A percentile compares a stretch with the other conserved stretches of the same genome.
These are phyloP conservation scores for Microsporum audouinii DNA, from an alignment of 2,329 filamentous ascomycete genomes.

Conservation along the genomic window DNA sequence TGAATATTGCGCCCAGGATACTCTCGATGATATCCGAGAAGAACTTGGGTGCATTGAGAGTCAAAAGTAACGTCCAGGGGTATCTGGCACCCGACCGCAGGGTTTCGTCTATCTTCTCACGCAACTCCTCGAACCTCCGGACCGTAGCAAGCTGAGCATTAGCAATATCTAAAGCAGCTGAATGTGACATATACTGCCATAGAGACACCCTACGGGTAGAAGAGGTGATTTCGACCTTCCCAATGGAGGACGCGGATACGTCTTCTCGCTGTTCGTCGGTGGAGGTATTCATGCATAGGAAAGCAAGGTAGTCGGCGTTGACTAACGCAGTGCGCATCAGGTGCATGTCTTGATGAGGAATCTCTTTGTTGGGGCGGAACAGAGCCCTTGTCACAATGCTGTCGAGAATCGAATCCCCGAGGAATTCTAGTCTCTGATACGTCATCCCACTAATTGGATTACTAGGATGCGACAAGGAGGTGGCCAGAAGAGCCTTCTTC, in stretches of 20 bases:
- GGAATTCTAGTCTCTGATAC: slow-evolving; percentile 71
- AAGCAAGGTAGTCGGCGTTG: slow-evolving; percentile 70
- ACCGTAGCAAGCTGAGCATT: slow-evolving; percentile 36
- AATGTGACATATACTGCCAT: slow-evolving; percentile 60
- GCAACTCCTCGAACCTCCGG: slow-evolving; percentile 39
- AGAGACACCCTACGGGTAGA: slow-evolving; percentile 38
- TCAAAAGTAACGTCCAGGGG: slow-evolving; percentile 64
- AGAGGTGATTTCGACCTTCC: slow-evolving; percentile 19
- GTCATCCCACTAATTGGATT: slow-evolving; percentile 40
- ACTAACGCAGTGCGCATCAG: slow-evolving; percentile 62
- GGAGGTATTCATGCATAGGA: slow-evolving; percentile 52
- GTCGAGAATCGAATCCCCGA: slow-evolving; percentile 80
- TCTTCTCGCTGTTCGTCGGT: slow-evolving; percentile 17
- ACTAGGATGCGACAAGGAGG: slow-evolving; percentile 72
- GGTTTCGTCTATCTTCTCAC: slow-evolving; percentile 39
- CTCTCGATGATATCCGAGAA: slow-evolving; percentile 76
- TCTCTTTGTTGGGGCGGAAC: slow-evolving; percentile 38
- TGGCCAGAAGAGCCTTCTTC: slow-evolving; percentile 56
- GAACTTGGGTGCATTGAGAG: slow-evolving; percentile 60
- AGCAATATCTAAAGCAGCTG: slow-evolving; percentile 37
- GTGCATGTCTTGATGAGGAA: slow-evolving; percentile 57
- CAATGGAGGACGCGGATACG: slow-evolving; percentile 5
- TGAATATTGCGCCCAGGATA: slow-evolving; percentile 68
- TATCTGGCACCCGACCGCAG: slow-evolving; percentile 47
- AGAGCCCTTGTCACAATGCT: slow-evolving; percentile 57